Evolutionary conservation across 2,329 filamentous ascomycete genomes (phyloP).

Genomic region (Arthrinium phaeospermum): DNA sequence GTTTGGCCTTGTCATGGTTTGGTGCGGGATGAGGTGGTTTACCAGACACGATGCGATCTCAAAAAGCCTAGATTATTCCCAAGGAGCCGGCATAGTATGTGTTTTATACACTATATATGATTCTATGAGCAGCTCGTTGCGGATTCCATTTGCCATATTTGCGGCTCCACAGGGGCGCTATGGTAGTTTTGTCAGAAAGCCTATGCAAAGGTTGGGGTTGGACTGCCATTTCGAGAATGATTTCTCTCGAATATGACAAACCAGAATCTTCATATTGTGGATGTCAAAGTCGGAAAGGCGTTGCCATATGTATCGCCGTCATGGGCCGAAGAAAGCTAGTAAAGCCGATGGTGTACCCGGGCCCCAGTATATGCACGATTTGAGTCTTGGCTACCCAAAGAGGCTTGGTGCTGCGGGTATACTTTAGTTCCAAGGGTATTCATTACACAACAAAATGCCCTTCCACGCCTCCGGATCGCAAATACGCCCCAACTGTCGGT

Average conservation of each 20-base stretch:
- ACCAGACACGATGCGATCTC: not conserved
- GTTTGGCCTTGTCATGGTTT: conserved; percentile 21
- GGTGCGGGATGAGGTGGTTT: not conserved
- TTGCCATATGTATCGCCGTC: conserved; percentile 2
- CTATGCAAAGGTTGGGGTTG: not conserved
- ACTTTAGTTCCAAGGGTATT: not conserved
- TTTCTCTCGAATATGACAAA: conserved; percentile 8
- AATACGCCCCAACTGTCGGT: conserved; percentile 2
- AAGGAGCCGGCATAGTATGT: not conserved
- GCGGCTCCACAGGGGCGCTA: not conserved
- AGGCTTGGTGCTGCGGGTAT: conserved; percentile 15
- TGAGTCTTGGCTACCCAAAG: conserved; percentile 29
- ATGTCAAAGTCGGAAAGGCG: conserved; percentile 14
- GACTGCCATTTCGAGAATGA: conserved; percentile 9
- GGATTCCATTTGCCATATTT: not conserved
- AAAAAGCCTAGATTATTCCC: not conserved
- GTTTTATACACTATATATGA: not conserved
- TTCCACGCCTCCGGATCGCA: not conserved
- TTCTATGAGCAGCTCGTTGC: not conserved
- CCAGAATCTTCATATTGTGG: conserved; percentile 9
- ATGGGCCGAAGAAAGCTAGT: conserved; percentile 2
- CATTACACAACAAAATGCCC: not conserved
- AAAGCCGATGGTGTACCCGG: not conserved
- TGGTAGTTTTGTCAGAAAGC: not conserved
- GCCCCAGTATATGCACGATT: conserved; percentile 22